Percentiles rank a stretch among this genome's conserved stretches.
These are phyloP conservation scores for Hymenotorrendiella dingleyae DNA, from an alignment of 2,329 filamentous ascomycete species.

Conservation along the genomic window DNA sequence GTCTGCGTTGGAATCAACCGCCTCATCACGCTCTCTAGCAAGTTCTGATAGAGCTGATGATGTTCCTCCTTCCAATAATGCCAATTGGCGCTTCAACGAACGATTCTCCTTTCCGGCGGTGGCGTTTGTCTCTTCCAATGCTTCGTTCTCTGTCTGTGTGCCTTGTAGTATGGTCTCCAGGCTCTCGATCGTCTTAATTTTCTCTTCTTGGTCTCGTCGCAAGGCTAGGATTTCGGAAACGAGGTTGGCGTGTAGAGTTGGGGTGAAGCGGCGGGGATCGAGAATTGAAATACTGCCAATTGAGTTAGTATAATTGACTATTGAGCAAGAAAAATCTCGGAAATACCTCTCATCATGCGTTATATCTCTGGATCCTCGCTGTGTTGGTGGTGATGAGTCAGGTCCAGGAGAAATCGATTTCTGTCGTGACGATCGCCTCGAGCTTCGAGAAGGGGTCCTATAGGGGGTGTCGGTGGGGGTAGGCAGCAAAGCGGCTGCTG, in stretches of 20 bases:
- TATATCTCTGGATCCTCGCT: slow-evolving; percentile 50
- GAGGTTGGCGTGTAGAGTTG: slow-evolving; percentile 86
- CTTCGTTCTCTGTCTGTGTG: slow-evolving; percentile 68
- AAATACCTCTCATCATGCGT: slow-evolving; percentile 52
- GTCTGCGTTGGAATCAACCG: slow-evolving; percentile 66
- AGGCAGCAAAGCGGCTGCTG: slow-evolving; percentile 56
- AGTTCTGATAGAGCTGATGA: slow-evolving; percentile 80
- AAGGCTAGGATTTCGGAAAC: slow-evolving; percentile 90
- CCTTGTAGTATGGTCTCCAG: slow-evolving; percentile 71
- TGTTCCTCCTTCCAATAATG: slow-evolving; percentile 81
- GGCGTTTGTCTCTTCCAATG: slow-evolving; percentile 55
- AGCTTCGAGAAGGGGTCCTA: slow-evolving; percentile 63
- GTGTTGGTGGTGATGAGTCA: slow-evolving; percentile 54
- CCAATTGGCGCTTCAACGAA: slow-evolving; percentile 76
- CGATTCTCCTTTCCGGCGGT: slow-evolving; percentile 69
- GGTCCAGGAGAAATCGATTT: slow-evolving; percentile 60
- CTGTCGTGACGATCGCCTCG: slow-evolving; percentile 36
- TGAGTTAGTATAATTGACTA: slow-evolving; percentile 12
- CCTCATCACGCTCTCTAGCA: slow-evolving; percentile 78
- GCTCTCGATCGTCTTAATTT: slow-evolving; percentile 77
- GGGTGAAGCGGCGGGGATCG: slow-evolving; percentile 89
- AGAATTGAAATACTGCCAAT: slow-evolving; percentile 51
- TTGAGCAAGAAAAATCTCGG: slow-evolving; percentile 39
- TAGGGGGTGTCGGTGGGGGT: slow-evolving; percentile 68
- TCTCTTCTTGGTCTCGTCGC: slow-evolving; percentile 84